Conservation (phyloP, 2,329 filamentous ascomycete genomes). For the Dactylellina leptospora region DNA sequence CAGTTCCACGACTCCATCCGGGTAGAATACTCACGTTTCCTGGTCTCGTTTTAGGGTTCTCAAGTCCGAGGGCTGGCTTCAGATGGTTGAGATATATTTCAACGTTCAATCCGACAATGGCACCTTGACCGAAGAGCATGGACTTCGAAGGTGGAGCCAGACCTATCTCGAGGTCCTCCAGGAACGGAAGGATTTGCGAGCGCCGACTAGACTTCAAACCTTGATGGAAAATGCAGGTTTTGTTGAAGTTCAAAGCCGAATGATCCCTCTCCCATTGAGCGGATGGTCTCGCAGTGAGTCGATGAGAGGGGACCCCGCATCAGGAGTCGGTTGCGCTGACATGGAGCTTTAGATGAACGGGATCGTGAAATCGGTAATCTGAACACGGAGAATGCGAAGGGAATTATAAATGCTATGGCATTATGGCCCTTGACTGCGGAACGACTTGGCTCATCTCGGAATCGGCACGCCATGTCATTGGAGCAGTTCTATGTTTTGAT, state of each 20-base stretch:
- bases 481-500: conserved; percentile 59
- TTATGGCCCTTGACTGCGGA: conserved; percentile 62
- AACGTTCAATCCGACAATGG: conserved; percentile 88
- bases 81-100: conserved; percentile 87
- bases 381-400: conserved; percentile 58
- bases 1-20: neutral
- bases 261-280: conserved; percentile 75
- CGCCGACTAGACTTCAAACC: conserved; percentile 69
- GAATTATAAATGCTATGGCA: conserved; percentile 61
- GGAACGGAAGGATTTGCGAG: conserved; percentile 72
- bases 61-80: conserved; percentile 81
- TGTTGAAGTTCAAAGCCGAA: conserved; percentile 71
- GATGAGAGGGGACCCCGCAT: neutral
- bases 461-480: conserved; percentile 61
- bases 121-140: conserved; percentile 73
- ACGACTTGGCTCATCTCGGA: neutral
- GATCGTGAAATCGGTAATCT: conserved; percentile 61
- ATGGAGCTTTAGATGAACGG: conserved; percentile 59
- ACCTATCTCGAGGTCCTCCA: conserved; percentile 71
- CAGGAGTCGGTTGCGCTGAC: conserved; percentile 54
- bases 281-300: conserved; percentile 73
- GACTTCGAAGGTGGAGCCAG: conserved; percentile 71
- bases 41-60: conserved; percentile 66
- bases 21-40: conserved; percentile 28
- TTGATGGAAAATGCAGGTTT: conserved; percentile 72